Base-by-base conservation (phyloP, 1,284 basidiomycete species). In the Pseudozyma tsukubaensis region DNA sequence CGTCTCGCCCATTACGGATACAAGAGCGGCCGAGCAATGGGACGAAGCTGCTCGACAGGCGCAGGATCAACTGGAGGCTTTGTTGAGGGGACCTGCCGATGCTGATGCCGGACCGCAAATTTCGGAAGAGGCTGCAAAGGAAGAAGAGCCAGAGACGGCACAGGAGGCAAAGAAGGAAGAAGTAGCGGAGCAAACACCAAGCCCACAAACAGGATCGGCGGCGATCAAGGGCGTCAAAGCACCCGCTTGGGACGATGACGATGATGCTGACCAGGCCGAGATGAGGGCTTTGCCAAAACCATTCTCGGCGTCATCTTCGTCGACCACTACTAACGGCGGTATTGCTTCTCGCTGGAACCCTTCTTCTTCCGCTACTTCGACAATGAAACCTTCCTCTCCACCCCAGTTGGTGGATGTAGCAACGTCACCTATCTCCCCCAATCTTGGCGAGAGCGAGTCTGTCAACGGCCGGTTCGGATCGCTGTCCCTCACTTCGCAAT, bases 231-330 rank as follows among this genome's bases (percentile, higher is more conserved):
- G 51, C 4, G 55, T 64, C 11, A 59, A 55, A 13, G 77, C 76
- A 19, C 77, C 77, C 2, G 75, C 74, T 6, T 79, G 77, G 77
- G 77, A 79, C 56, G 77, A 79, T 7, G 77, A 77, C n/a, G 70
- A 76, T 19, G 68, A 65, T 16, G 75, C 71, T 16, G 59, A 29
- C 3, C 40, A 62, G 34, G 71, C 57, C 19, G 72, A 79, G 64
- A 72, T 75, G 65, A 56, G 35, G 5, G 62, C 57, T 4, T n/a
- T 78, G 32, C 61, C 73, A 2, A 59, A 51, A 39, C 76, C 76
- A 21, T 45, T 45, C 36, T 37, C 36, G 36, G 43, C 18, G 12
- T 45, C 43, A n/a, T n/a, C 47, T 49, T 49, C n/a, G 21, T 29
- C 19, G 21, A 29, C 21, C 12, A n/a, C 3, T 10, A 34, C 47